phyloP scores from a whole-genome alignment of 2,329 filamentous ascomycete species.

The Mariannaea sp. region DNA sequence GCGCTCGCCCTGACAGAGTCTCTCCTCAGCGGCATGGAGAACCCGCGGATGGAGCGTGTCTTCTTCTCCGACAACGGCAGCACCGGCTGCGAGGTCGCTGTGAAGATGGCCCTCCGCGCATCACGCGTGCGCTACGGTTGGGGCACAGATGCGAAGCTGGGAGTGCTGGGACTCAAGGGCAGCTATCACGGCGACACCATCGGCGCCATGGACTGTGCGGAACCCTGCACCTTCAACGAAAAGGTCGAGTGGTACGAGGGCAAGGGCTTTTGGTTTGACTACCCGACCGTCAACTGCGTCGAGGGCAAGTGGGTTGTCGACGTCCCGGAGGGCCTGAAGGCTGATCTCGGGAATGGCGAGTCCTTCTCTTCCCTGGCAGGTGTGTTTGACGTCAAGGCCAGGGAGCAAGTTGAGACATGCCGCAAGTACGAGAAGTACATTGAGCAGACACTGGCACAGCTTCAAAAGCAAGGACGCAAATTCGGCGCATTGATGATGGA shows the following conservation, averaged over 20 bases:
- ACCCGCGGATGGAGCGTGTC: constrained; percentile 69
- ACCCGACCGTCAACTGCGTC: constrained; percentile 70
- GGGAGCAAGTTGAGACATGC: constrained; percentile 52
- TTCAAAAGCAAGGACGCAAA: constrained; percentile 62
- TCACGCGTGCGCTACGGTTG: constrained; percentile 69
- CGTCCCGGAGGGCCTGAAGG: constrained; percentile 54
- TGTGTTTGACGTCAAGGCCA: constrained; percentile 63
- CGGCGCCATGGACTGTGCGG: constrained; percentile 83
- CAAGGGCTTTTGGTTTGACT: constrained; percentile 80
- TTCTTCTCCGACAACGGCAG: constrained; percentile 87
- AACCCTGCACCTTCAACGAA: constrained; percentile 77
- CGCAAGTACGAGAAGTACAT: constrained; percentile 66
- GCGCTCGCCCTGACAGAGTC: constrained; percentile 70
- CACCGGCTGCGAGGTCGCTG: constrained; percentile 80
- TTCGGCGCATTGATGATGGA: constrained; percentile 83
- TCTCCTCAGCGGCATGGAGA: constrained; percentile 63
- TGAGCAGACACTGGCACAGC: constrained; percentile 52
- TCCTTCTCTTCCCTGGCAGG: constrained; percentile 55
- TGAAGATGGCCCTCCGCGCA: constrained; percentile 83
- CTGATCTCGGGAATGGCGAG: constrained; percentile 50
- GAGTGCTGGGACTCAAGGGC: constrained; percentile 75
- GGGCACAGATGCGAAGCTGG: constrained; percentile 61
- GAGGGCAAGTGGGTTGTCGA: constrained; percentile 69
- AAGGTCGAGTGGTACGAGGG: constrained; percentile 87
- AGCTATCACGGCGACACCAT: constrained; percentile 90